These are phyloP conservation scores for Phytophthora pseudosyringae DNA, from an alignment of 352 stramenopile genomes.

Conservation along the genomic window DNA sequence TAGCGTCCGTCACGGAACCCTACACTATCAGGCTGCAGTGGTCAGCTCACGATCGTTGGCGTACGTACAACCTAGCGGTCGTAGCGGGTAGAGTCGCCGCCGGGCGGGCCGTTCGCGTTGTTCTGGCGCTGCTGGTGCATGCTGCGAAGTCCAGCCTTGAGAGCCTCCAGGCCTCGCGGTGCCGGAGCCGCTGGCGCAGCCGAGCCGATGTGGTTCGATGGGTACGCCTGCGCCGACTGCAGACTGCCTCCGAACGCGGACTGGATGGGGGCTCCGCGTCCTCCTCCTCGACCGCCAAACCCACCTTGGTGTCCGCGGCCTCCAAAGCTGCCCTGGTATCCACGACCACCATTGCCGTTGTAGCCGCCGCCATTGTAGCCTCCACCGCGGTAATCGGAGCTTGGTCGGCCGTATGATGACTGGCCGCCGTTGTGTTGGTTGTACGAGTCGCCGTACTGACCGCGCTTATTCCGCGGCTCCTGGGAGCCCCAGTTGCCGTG, in stretches of 20 bases:
- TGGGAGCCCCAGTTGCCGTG: slow-evolving; percentile 83
- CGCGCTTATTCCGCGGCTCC: slow-evolving; percentile 80
- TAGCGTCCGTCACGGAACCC: slow-evolving; percentile 34
- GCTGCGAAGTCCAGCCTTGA: slow-evolving; percentile 84
- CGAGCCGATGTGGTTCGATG: slow-evolving; percentile 43
- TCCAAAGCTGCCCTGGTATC: slow-evolving; percentile 33
- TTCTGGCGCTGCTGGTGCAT: slow-evolving; percentile 81
- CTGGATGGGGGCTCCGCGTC: slow-evolving; percentile 60
- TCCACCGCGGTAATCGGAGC: slow-evolving; percentile 41
- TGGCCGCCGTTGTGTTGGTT: slow-evolving; percentile 35
- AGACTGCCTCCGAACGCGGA: slow-evolving; percentile 66
- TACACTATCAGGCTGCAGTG: slow-evolving; percentile 34
- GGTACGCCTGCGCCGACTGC: slow-evolving; percentile 57
- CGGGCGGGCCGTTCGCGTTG: slow-evolving; percentile 27
- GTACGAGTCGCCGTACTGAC: slow-evolving; percentile 50
- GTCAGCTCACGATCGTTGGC: slow-evolving; percentile 10
- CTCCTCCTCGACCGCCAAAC: slow-evolving; percentile 37
- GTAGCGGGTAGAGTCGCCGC: slow-evolving; percentile 48
- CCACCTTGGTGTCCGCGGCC: slow-evolving; percentile 40
- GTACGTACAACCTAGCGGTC: slow-evolving; percentile 52
- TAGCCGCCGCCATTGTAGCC: slow-evolving; percentile 32
- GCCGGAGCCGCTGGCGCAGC: slow-evolving; percentile 27
- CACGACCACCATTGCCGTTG: slow-evolving; percentile 28
- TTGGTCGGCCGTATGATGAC: slow-evolving; percentile 40
- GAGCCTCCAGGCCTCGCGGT: slow-evolving; percentile 65